Percentiles rank a stretch among this genome's conserved stretches.
These are phyloP conservation scores for Elasticomyces elasticus DNA, from an alignment of 495 filamentous ascomycete genomes.

Conservation along the genomic window DNA sequence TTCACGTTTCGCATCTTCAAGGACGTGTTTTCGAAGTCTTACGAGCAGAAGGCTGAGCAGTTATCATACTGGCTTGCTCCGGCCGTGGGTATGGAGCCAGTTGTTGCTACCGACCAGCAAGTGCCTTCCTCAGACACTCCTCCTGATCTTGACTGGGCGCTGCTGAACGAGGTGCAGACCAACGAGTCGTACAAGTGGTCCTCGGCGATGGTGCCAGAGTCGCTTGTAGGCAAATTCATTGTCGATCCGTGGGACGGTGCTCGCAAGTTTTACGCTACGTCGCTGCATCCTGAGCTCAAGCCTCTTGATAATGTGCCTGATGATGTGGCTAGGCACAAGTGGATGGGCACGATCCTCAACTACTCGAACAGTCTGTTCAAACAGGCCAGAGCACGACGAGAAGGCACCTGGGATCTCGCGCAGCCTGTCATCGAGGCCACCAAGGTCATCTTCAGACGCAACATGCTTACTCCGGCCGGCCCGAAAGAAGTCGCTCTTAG, in stretches of 20 bases:
- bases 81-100: conserved; percentile 11
- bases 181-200: conserved; percentile 47
- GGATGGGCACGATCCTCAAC: conserved; percentile 53
- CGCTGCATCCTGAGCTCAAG: conserved; percentile 39
- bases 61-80: conserved; percentile 86
- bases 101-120: background rate
- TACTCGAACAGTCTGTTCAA: conserved; percentile 53
- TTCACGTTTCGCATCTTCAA: conserved; percentile 70
- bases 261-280: conserved; percentile 45
- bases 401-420: conserved; percentile 38
- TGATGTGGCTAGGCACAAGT: conserved; percentile 36
- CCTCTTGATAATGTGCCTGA: conserved; percentile 49
- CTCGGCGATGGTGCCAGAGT: conserved; percentile 42
- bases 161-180: conserved; percentile 42
- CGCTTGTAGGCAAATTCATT: conserved; percentile 56
- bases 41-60: conserved; percentile 48
- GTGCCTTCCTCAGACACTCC: conserved; percentile 6
- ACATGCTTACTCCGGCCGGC: conserved; percentile 58
- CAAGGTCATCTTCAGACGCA: conserved; percentile 62
- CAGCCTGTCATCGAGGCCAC: conserved; percentile 75
- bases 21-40: conserved; percentile 86
- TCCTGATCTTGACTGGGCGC: conserved; percentile 56
- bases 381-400: conserved; percentile 38
- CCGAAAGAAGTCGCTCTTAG: conserved; percentile 40
- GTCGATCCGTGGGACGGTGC: conserved; percentile 68